A percentile compares a stretch with the other conserved stretches of the same genome.
These are phyloP conservation scores for Pleomassaria siparia DNA, from an alignment of 2,329 filamentous ascomycete genomes.

Conservation along the genomic window DNA sequence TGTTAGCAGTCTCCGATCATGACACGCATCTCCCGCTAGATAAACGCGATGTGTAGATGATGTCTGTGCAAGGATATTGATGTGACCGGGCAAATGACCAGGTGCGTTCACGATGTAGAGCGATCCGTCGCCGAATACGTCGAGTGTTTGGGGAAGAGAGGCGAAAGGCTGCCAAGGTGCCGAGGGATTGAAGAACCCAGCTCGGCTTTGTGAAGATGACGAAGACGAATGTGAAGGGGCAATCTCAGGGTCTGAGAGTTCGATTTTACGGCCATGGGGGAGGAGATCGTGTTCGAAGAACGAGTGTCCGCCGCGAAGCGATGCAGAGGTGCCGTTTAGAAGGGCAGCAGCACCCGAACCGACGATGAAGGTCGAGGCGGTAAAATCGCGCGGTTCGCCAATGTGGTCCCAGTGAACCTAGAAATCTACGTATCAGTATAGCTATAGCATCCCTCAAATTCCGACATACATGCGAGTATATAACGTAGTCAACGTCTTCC, in stretches of 20 bases:
- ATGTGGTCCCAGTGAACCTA: conserved; percentile 48
- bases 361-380: conserved; percentile 42
- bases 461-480: conserved; percentile 44
- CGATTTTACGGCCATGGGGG: conserved; percentile 44
- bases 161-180: conserved; percentile 48
- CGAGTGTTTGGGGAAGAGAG: conserved; percentile 49
- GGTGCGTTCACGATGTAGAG: conserved; percentile 54
- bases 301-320: conserved; percentile 33
- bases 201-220: neutral
- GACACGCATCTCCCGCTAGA: conserved; percentile 58
- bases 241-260: conserved; percentile 44
- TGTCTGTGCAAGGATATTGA: conserved; percentile 53
- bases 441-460: neutral
- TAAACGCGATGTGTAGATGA: conserved; percentile 46
- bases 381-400: conserved; percentile 45
- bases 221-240: neutral
- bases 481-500: conserved; percentile 45
- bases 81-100: conserved; percentile 56
- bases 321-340: conserved; percentile 21
- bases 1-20: conserved; percentile 54
- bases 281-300: conserved; percentile 51
- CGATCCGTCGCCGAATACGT: conserved; percentile 53
- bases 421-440: neutral
- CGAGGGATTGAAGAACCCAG: conserved; percentile 14
- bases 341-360: conserved; percentile 34